Conservation (phyloP, 2,329 filamentous ascomycete genomes). For the Colletotrichum magnum region DNA sequence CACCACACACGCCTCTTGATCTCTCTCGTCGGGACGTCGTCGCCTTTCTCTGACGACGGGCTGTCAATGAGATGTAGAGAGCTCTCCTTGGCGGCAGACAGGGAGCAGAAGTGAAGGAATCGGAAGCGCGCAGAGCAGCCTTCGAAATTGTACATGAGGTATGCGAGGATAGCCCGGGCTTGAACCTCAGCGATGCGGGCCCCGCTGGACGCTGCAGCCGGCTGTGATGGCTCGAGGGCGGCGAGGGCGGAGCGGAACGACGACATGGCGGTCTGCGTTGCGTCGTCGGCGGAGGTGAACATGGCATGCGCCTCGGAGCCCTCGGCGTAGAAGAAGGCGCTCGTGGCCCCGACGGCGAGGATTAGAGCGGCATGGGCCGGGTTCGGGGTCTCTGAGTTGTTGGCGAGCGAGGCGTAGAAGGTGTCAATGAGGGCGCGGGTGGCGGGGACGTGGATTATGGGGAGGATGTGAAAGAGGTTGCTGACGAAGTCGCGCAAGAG, state of each 20-base stretch:
- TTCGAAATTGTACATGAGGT: slow-evolving; percentile 56
- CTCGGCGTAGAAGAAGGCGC: slow-evolving; percentile 47
- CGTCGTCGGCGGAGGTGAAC: slow-evolving; percentile 19
- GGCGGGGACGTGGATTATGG: slow-evolving; percentile 46
- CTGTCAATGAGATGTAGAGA: slow-evolving; percentile 57
- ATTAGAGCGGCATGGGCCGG: slow-evolving; percentile 45
- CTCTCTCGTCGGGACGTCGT: slow-evolving; percentile 49
- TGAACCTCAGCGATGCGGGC: slow-evolving; percentile 53
- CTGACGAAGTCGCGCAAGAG: slow-evolving; percentile 47
- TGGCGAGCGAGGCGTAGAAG: slow-evolving; percentile 42
- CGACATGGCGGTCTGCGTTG: slow-evolving; percentile 20
- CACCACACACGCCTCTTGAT: slow-evolving; percentile 60
- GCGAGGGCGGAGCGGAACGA: slow-evolving; percentile 55
- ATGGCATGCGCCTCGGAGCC: neutral
- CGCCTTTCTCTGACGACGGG: slow-evolving; percentile 43
- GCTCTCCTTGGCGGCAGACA: slow-evolving; percentile 47
- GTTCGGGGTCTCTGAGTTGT: slow-evolving; percentile 30
- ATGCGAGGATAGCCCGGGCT: slow-evolving; percentile 54
- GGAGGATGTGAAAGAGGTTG: slow-evolving; percentile 46
- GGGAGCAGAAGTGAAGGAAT: slow-evolving; percentile 45
- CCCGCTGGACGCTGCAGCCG: slow-evolving; percentile 43
- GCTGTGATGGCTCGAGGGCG: slow-evolving; percentile 53
- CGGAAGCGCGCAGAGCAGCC: slow-evolving; percentile 52
- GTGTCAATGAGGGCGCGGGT: slow-evolving; percentile 39
- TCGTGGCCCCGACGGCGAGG: slow-evolving; percentile 47